These are phyloP conservation scores for Exsudoporus frostii DNA, from an alignment of 768 basidiomycete genomes.

Conservation along the genomic window DNA sequence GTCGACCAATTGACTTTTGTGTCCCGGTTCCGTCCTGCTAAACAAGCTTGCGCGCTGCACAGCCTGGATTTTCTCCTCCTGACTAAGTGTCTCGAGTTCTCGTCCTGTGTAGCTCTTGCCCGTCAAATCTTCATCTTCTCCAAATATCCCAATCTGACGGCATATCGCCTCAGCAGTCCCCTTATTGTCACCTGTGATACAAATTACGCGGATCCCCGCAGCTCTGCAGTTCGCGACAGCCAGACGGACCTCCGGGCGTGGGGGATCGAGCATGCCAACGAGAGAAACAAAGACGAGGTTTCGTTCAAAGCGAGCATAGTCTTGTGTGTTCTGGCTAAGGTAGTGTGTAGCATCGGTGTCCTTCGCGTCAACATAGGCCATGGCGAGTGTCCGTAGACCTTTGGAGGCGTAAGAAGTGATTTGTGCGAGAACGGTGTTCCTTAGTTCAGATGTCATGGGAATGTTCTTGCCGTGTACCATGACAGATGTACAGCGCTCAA, in stretches of 20 bases:
- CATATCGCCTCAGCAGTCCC: conserved; percentile 97
- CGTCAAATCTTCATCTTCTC: conserved; percentile 78
- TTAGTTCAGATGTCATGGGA: conserved; percentile 63
- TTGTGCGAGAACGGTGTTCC: conserved; percentile 56
- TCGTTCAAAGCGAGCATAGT: conserved; percentile 89
- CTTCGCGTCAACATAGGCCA: conserved; percentile 79
- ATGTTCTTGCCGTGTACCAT: conserved; percentile 61
- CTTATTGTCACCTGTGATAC: conserved; percentile 98
- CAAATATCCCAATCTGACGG: conserved; percentile 92
- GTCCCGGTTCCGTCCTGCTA: conserved; percentile 89
- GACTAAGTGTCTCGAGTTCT: conserved; percentile 79
- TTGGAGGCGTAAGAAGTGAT: conserved; percentile 71
- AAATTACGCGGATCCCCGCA: conserved; percentile 93
- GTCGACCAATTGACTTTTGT: conserved; percentile 94
- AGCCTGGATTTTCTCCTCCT: conserved; percentile 79
- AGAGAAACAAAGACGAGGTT: conserved; percentile 92
- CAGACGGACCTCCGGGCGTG: conserved; percentile 84
- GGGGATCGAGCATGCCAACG: conserved; percentile 97
- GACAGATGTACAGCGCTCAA: conserved; percentile 82
- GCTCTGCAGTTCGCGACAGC: conserved; percentile 89
- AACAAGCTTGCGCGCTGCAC: conserved; percentile 90
- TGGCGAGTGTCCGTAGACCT: conserved; percentile 87
- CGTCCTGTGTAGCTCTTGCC: conserved; percentile 95
- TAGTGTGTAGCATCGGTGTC: conserved; percentile 82
- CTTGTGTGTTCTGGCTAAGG: conserved; percentile 68